Base-by-base conservation (phyloP, 2,329 filamentous ascomycete species). In the Penicillium sp. region DNA sequence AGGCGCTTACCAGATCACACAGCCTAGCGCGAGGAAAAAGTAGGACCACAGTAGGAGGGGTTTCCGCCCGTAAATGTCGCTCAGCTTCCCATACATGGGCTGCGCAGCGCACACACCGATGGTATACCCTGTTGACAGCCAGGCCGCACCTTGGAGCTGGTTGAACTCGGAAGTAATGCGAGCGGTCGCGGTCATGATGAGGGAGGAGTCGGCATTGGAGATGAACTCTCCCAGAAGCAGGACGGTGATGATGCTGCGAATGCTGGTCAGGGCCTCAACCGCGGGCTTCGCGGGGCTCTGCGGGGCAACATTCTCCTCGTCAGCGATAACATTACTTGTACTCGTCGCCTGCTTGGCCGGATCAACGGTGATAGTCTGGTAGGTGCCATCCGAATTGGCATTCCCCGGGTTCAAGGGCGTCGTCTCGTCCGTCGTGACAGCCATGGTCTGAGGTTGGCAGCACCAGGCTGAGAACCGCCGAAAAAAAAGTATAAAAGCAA, bases 141-240 rank as follows among this genome's bases (percentile, higher is more conserved):
- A 87, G 62, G 82, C 86, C 3, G 86, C 87, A 56, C 85, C 81
- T 17, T 81, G 81, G 5, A 89, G 70, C 38, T 81, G 79, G 57
- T 83, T 78, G 67, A 89, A 89, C 58, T 88, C 84, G 9, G 86
- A 89, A 0, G 86, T 84, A 56, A 89, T 87, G 3, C 79, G 79
- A 0, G 85, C 84, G 61, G 90, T 86, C 0, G 89, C 90, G 0
- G 90, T 89, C 35, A 92, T 77, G 0, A 92, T 83, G 0, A 92
- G 77, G 1, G 87, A 88, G 0, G 79, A 76, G 69, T 92, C 90
- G 17, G 85, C 84, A 58, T 88, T 88, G 7, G 85, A 84, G 13
- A 90, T 84, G 66, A 92, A 91, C 15, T 89, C 86, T 11, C 86
- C 57, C 8, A 61, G 54, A 41, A 61, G 60, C 9, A 61, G 60